Evolutionary conservation across 1,284 basidiomycete species (phyloP).

Genomic region (Omphalotus olearius): DNA sequence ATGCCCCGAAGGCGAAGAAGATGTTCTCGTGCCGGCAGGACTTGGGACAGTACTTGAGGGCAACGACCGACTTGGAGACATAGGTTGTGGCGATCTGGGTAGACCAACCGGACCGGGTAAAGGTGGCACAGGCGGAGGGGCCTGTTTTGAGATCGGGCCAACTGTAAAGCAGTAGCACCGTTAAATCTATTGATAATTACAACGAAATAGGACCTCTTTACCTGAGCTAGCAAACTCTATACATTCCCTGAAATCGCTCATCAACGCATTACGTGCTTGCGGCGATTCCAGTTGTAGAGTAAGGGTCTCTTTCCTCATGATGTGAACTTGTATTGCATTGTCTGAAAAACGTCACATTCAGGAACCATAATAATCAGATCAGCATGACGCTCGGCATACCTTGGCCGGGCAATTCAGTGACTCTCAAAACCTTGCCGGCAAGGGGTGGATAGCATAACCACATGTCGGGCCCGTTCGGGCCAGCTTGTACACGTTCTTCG

Average conservation of each 20-base stretch:
- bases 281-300: slow-evolving; percentile 63
- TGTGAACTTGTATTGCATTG: slow-evolving; percentile 70
- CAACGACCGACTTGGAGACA: background rate
- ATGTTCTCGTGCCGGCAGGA: slow-evolving; percentile 6
- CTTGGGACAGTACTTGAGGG: background rate
- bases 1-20: slow-evolving; percentile 7
- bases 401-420: slow-evolving; percentile 58
- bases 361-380: slow-evolving; percentile 6
- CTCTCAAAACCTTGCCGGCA: slow-evolving; percentile 87
- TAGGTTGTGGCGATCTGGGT: slow-evolving; percentile 9
- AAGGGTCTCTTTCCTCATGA: slow-evolving; percentile 89
- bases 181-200: slow-evolving; percentile 1
- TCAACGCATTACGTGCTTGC: slow-evolving; percentile 61
- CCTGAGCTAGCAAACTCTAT: slow-evolving; percentile 76
- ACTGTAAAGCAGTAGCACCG: slow-evolving; percentile 2
- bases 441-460: slow-evolving; percentile 95
- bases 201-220: slow-evolving; percentile 34
- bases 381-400: slow-evolving; percentile 31
- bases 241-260: slow-evolving; percentile 79
- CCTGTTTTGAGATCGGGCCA: slow-evolving; percentile 40
- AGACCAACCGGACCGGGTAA: slow-evolving; percentile 21
- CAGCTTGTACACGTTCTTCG: slow-evolving; percentile 51
- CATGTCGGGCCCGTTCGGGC: slow-evolving; percentile 73
- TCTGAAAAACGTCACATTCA: slow-evolving; percentile 28
- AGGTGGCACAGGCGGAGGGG: slow-evolving; percentile 57